Percentiles rank a stretch among this genome's conserved stretches.
These are phyloP conservation scores for Sphaerulina vaccinii DNA, from an alignment of 2,329 filamentous ascomycete genomes.

Conservation along the genomic window DNA sequence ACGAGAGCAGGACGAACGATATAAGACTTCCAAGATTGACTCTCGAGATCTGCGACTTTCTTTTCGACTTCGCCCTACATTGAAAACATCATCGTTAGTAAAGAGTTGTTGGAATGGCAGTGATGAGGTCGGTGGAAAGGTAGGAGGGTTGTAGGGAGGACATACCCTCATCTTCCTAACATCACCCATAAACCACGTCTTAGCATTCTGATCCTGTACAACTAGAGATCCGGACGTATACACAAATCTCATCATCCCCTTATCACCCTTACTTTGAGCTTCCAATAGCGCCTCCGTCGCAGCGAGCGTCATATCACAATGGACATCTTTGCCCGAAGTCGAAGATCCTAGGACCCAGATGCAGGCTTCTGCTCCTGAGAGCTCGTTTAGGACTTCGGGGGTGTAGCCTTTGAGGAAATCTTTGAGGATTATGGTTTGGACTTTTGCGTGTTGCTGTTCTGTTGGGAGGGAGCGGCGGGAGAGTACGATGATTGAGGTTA, in stretches of 20 bases:
- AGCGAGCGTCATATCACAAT: slow-evolving; percentile 38
- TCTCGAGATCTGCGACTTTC: slow-evolving; percentile 28
- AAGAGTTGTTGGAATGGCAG: neutral
- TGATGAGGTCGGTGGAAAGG: neutral
- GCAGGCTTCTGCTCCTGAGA: slow-evolving; percentile 44
- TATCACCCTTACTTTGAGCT: slow-evolving; percentile 15
- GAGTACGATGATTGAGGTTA: slow-evolving; percentile 54
- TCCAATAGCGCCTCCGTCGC: slow-evolving; percentile 36
- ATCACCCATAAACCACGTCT: slow-evolving; percentile 36
- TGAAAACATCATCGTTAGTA: neutral
- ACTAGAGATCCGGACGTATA: slow-evolving; percentile 38
- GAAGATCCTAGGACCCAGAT: slow-evolving; percentile 41
- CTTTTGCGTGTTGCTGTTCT: slow-evolving; percentile 47
- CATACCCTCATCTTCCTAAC: slow-evolving; percentile 33
- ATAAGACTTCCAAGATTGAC: slow-evolving; percentile 29
- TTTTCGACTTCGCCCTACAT: slow-evolving; percentile 30
- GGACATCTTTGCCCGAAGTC: slow-evolving; percentile 32
- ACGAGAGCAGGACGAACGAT: slow-evolving; percentile 31
- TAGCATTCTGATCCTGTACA: slow-evolving; percentile 35
- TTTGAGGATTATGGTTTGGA: slow-evolving; percentile 51
- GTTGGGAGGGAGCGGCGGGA: slow-evolving; percentile 50
- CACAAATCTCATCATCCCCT: slow-evolving; percentile 40
- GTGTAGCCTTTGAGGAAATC: slow-evolving; percentile 53
- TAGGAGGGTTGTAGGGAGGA: neutral
- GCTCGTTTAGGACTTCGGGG: slow-evolving; percentile 39